Conservation (phyloP, 179 eudicot genomes). For the Silene noctiflora region DNA sequence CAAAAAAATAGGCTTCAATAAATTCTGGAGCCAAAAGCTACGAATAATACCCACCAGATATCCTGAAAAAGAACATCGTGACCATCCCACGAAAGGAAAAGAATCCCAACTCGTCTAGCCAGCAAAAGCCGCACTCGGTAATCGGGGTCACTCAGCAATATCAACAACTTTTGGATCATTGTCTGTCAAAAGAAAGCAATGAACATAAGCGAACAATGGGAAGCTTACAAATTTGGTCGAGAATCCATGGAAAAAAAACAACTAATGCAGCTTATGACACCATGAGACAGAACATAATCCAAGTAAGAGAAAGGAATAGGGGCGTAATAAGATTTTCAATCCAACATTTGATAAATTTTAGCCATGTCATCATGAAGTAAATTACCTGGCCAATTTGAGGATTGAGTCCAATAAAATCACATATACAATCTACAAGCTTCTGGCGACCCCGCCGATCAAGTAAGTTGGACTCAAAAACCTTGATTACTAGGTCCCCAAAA, state of each 20-base stretch:
- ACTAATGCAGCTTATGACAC: neutral
- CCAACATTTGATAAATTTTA: neutral
- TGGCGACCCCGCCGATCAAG: constrained; percentile 80
- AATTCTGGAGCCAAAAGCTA: constrained; percentile 6
- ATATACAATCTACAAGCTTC: constrained; percentile 74
- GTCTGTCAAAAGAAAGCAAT: constrained; percentile 37
- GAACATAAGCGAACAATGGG: neutral
- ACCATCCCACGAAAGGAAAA: constrained; percentile 98
- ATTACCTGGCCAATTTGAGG: constrained; percentile 86
- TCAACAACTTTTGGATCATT: constrained; percentile 76
- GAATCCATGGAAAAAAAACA: constrained; percentile 4
- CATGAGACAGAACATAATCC: constrained; percentile 1
- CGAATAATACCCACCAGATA: constrained; percentile 54
- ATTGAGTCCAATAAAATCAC: constrained; percentile 57
- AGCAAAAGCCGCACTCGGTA: constrained; percentile 77
- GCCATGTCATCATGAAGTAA: constrained; percentile 6
- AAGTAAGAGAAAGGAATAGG: neutral
- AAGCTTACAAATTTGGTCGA: neutral
- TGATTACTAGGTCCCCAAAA: constrained; percentile 66
- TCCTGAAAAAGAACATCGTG: constrained; percentile 90
- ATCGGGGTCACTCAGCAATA: constrained; percentile 81
- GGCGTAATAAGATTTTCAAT: neutral
- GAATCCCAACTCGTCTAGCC: constrained; percentile 79
- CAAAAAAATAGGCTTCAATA: neutral
- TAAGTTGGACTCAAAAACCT: constrained; percentile 53